Base-by-base conservation (phyloP, 805 yeast genomes). In the Candida nemodendra region DNA sequence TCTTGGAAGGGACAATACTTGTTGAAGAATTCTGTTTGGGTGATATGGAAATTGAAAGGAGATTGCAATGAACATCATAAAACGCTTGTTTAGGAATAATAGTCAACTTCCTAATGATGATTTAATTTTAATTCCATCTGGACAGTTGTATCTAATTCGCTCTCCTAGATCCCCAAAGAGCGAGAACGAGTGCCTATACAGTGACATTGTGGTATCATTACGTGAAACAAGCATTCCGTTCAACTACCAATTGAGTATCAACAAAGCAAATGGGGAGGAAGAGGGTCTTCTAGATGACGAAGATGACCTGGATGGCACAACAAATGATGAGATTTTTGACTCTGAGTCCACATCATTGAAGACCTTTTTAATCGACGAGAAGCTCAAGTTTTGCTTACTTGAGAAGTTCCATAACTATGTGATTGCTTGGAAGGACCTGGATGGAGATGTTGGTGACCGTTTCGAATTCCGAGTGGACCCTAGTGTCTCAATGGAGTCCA, bases 101-200 rank as follows among this genome's bases (percentile, higher is more conserved):
- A 12, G 66, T 72, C 19, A 65, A 18, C 47, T 50, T 22, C 32
- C 79, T 9, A 72, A 74, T 25, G 81, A 81, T 51, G 83, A 79
- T 41, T 61, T 87, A 22, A 76, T 79, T 8, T 70, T 75, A 52
- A 71, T 93, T 33, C 87, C 95, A 2, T 74, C 83, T 0, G 98
- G 97, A 3, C 82, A 81, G 62, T 71, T 91, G 32, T 84, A 71
- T 54, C 68, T 91, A 30, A 72, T 84, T 13, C 68, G 98, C 33
- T 72, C 85, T 1, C 84, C 85, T 5, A 72, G 71, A 16, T 85
- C 95, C 2, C 96, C 96, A 9, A 87, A 88, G 57, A 90, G 96
- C 7, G 89, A 80, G 18, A 68, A 79, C 24, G 97, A 93, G 61
- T 83, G 90, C 52, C 68, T 88, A 15, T 90, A 79, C 61, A 81